A percentile compares a stretch with the other conserved stretches of the same genome.
Evolutionary conservation across 305 asterid species (phyloP).

Genomic region (Fraxinus nigra): DNA sequence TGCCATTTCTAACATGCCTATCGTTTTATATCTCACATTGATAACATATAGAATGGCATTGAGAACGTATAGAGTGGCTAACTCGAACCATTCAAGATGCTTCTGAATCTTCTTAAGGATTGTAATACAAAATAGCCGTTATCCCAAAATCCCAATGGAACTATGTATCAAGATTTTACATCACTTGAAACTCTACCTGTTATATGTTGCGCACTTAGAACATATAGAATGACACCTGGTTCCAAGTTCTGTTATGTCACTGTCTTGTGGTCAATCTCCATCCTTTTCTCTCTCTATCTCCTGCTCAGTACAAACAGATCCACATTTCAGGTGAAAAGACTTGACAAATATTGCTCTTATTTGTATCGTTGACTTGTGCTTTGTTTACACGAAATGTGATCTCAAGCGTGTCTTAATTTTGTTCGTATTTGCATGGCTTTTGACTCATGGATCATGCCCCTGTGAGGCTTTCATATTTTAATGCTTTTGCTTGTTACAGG

Average conservation of each 20-base stretch:
- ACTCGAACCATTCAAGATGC: not conserved
- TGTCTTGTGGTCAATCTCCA: not conserved
- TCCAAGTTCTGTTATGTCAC: not conserved
- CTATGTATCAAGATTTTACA: not conserved
- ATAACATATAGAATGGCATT: not conserved
- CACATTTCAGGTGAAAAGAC: not conserved
- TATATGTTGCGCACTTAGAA: not conserved
- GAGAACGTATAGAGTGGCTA: not conserved
- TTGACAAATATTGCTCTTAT: not conserved
- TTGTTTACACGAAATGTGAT: not conserved
- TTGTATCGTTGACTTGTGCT: not conserved
- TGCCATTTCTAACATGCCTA: slow-evolving; percentile 1
- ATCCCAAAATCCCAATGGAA: not conserved
- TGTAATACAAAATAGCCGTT: not conserved
- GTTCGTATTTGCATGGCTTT: not conserved
- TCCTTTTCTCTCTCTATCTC: not conserved
- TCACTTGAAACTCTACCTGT: not conserved
- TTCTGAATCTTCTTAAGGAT: not conserved
- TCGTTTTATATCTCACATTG: not conserved
- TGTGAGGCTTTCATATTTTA: slow-evolving; percentile 20
- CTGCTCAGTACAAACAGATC: not conserved
- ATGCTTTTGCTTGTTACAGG: slow-evolving; percentile 44
- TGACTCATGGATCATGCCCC: slow-evolving; percentile 2
- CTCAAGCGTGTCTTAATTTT: not conserved
- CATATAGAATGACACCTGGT: not conserved